A percentile compares a stretch with the other conserved stretches of the same genome.
Evolutionary conservation across 805 yeast species (phyloP).

Genomic region (Kluyveromyces siamensis): DNA sequence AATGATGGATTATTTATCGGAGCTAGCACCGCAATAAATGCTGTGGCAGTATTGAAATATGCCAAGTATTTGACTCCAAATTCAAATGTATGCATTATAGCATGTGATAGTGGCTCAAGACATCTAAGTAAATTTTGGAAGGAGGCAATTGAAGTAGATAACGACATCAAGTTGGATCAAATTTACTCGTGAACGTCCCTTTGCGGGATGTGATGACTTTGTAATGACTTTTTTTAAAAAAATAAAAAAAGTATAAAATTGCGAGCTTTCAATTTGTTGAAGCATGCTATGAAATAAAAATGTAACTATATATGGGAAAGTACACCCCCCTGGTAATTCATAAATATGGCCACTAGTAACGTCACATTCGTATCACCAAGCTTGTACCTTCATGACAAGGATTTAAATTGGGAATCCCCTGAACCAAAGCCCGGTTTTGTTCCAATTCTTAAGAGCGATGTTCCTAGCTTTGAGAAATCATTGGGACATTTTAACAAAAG

Average conservation of each 20-base stretch:
- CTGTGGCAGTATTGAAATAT: constrained; percentile 73
- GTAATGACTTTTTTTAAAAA: not conserved
- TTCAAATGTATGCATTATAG: constrained; percentile 66
- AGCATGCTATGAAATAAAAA: too few relatives aligned
- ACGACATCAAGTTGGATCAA: constrained; percentile 29
- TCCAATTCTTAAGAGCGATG: constrained; percentile 20
- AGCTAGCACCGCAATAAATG: constrained; percentile 86
- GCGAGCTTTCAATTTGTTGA: constrained; percentile 8
- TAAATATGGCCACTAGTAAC: constrained; percentile 4
- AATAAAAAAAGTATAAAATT: not conserved
- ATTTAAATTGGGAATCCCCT: constrained; percentile 17
- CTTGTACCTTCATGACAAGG: constrained; percentile 11
- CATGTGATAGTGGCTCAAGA: constrained; percentile 88
- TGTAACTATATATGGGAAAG: too few relatives aligned
- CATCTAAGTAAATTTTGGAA: constrained; percentile 93
- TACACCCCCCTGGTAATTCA: too few relatives aligned
- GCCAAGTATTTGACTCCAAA: constrained; percentile 47
- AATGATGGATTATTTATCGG: constrained; percentile 90
- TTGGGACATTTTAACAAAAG: constrained; percentile 1
- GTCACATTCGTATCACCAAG: constrained; percentile 23
- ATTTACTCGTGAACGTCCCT: constrained; percentile 9
- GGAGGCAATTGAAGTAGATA: constrained; percentile 36
- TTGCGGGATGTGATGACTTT: not conserved
- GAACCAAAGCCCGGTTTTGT: constrained; percentile 16
- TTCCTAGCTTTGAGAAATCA: constrained; percentile 12